Evolutionary conservation across 2,329 filamentous ascomycete genomes (phyloP), one percentile per base, ranked within the genome.

Genomic region (Aspergillus luchuensis): DNA sequence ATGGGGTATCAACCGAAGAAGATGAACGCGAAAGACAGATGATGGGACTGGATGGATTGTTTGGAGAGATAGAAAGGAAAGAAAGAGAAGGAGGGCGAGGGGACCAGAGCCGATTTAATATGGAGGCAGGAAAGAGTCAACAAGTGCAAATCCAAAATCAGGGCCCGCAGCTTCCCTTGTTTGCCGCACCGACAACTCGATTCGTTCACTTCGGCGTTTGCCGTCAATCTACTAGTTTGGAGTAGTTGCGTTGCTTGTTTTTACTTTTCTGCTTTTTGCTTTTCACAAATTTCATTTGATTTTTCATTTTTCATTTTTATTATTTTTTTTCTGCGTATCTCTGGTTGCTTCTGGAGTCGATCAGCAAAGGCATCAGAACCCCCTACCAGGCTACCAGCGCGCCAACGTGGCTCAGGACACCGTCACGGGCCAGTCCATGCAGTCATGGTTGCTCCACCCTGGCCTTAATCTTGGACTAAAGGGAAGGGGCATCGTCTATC

Each of bases 391-490:
- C 19, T 21, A 45, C 43, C 61, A 55, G 63, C 61, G 56, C 62
- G 63, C 63, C 68, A 71, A 69, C 68, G 67, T 71, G 69, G 69
- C 64, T 66, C 39, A 66, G 59, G 48, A 49, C 56, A 55, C 19
- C 52, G 51, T 36, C 56, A 52, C 38, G 63, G 58, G 57, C 54
- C 30, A 63, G 54, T 57, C 57, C 56, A 57, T 61, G 57, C 58
- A 59, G 58, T 58, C 61, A 65, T 57, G 28, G 52, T 45, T 43
- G 25, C 60, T 60, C 57, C 57, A 57, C 47, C 17, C 45, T 49
- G 57, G 59, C 56, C 39, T 17, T 48, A 58, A 48, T 23, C 17
- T 52, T 33, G 38, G 45, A 50, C 41, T 45, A 21, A 21, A 45
- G 41, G 33, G 19, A 45, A 23, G 41, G n/a, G 19, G 17, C 41